phyloP scores from a whole-genome alignment of 495 filamentous ascomycete species.

The Hypoxylon fragiforme region DNA sequence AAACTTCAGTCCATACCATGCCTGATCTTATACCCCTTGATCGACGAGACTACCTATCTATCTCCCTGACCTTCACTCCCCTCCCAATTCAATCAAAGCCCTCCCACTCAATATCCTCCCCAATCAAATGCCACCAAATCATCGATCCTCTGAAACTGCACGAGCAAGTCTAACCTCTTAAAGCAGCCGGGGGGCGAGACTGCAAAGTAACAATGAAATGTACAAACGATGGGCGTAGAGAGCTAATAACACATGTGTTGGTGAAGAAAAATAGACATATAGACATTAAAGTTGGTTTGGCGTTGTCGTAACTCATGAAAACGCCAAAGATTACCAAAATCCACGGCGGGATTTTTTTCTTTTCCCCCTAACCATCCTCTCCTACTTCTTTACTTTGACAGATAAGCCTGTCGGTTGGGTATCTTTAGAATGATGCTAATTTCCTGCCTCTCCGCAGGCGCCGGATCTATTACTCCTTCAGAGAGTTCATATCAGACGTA shows the following conservation, averaged over 20 bases:
- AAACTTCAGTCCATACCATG: conserved; percentile 6
- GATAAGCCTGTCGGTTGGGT: conserved; percentile 20
- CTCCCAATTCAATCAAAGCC: conserved; percentile 6
- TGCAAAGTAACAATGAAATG: conserved; percentile 32
- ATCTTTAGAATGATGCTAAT: conserved; percentile 23
- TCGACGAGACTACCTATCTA: too few relatives aligned
- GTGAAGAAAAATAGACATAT: conserved; percentile 36
- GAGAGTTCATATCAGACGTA: background rate
- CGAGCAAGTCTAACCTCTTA: conserved; percentile 15
- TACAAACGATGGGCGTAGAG: conserved; percentile 31
- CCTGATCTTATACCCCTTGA: too few relatives aligned
- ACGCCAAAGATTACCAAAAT: conserved; percentile 24
- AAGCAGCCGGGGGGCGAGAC: conserved; percentile 36
- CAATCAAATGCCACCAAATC: conserved; percentile 3
- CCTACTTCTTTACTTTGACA: conserved; percentile 12
- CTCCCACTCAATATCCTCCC: conserved; percentile 11
- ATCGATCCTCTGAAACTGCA: conserved; percentile 1
- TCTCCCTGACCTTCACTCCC: conserved; percentile 10
- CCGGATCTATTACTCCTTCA: conserved; percentile 12
- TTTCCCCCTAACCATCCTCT: conserved; percentile 1
- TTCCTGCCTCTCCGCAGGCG: conserved; percentile 7
- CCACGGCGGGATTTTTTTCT: conserved; percentile 15
- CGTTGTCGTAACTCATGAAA: conserved; percentile 33
- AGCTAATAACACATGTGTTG: conserved; percentile 29
- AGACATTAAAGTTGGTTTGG: conserved; percentile 39